phyloP scores from a whole-genome alignment of 306 rosid genomes.

The Quercus bicolor region DNA sequence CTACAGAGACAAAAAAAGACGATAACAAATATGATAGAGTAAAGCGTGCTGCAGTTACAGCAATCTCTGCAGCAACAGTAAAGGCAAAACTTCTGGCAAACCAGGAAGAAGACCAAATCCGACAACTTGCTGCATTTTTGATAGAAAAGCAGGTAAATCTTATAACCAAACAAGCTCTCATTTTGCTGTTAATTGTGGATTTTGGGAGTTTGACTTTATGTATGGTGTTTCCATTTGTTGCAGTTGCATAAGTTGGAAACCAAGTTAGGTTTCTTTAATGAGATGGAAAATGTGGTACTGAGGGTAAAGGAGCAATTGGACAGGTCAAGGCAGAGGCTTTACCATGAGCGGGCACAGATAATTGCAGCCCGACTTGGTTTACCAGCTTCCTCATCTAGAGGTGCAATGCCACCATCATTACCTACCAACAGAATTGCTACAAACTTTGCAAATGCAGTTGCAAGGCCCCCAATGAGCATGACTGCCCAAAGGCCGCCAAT shows the following conservation, averaged over 20 bases:
- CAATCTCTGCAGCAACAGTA: slow-evolving; percentile 80
- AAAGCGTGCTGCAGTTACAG: slow-evolving; percentile 75
- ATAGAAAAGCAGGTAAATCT: slow-evolving; percentile 80
- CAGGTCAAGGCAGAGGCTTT: slow-evolving; percentile 80
- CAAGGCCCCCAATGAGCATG: slow-evolving; percentile 60
- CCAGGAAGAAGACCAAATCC: slow-evolving; percentile 85
- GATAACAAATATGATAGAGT: slow-evolving; percentile 46
- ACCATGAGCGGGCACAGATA: slow-evolving; percentile 84
- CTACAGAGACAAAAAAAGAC: slow-evolving; percentile 28
- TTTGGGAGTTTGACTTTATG: slow-evolving; percentile 6
- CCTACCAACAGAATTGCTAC: slow-evolving; percentile 51
- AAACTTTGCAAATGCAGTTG: slow-evolving; percentile 53
- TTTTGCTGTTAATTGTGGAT: not conserved
- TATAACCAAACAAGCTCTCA: slow-evolving; percentile 12
- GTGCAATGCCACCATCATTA: slow-evolving; percentile 42
- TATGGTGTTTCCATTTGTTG: slow-evolving; percentile 23
- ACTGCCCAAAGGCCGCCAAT: slow-evolving; percentile 56
- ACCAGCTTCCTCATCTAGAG: slow-evolving; percentile 63
- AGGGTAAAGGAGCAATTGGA: slow-evolving; percentile 82
- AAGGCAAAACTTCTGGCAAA: slow-evolving; percentile 85
- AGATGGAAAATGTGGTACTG: slow-evolving; percentile 66
- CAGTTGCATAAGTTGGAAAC: slow-evolving; percentile 86
- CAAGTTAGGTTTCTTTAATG: slow-evolving; percentile 67
- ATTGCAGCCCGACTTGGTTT: slow-evolving; percentile 76
- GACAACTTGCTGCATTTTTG: slow-evolving; percentile 59